A percentile compares a stretch with the other conserved stretches of the same genome.
phyloP scores from a whole-genome alignment of 1,284 basidiomycete genomes.

The Binderoboletus segoi region DNA sequence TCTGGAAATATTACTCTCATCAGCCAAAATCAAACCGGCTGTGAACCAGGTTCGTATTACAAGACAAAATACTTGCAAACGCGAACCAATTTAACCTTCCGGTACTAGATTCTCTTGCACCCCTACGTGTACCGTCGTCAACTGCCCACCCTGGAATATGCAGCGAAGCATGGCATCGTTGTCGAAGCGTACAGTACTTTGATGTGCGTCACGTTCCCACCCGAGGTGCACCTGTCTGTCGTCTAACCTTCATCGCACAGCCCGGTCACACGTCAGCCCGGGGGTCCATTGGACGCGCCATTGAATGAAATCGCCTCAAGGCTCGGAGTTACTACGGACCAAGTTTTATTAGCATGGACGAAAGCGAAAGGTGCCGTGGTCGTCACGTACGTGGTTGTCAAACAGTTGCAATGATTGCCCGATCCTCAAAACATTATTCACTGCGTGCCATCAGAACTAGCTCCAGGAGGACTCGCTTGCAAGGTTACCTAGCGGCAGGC shows the following conservation, averaged over 20 bases:
- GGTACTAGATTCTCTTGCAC: constrained; percentile 60
- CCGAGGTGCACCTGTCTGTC: neutral
- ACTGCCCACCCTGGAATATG: constrained; percentile 58
- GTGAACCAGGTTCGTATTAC: constrained; percentile 64
- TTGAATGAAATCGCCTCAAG: constrained; percentile 58
- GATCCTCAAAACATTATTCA: neutral
- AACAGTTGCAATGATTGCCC: neutral
- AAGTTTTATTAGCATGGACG: constrained; percentile 71
- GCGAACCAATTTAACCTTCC: constrained; percentile 7
- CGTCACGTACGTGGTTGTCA: constrained; percentile 54
- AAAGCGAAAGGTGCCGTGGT: constrained; percentile 66
- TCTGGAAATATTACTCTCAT: constrained; percentile 55
- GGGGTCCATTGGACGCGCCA: constrained; percentile 68
- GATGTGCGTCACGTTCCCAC: constrained; percentile 45
- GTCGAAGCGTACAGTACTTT: constrained; percentile 74
- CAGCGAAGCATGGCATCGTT: constrained; percentile 58
- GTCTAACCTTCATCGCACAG: constrained; percentile 33
- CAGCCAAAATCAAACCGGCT: constrained; percentile 61
- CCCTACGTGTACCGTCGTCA: constrained; percentile 67
- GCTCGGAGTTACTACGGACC: constrained; percentile 59
- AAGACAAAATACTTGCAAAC: neutral
- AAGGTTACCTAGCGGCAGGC: constrained; percentile 67
- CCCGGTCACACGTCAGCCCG: constrained; percentile 62
- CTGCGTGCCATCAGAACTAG: constrained; percentile 53
- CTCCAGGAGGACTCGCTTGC: constrained; percentile 59